phyloP scores from a whole-genome alignment of 176 grass and related monocot genomes.

The Ananas comosus region DNA sequence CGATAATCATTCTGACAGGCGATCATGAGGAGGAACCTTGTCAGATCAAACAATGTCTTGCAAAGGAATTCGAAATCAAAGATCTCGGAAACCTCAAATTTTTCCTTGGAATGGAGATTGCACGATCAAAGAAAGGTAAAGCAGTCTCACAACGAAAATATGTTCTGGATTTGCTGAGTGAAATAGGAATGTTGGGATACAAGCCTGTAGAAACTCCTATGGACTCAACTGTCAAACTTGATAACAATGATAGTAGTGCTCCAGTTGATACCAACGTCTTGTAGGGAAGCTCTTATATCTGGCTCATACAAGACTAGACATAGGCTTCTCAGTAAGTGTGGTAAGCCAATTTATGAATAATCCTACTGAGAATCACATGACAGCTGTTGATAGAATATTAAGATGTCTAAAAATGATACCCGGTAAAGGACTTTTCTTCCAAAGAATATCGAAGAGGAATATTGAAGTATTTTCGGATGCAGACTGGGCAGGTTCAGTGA shows the following conservation, averaged over 20 bases:
- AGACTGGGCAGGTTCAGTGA: background rate
- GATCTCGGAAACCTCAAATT: background rate
- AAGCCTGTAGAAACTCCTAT: background rate
- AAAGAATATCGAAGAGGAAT: background rate
- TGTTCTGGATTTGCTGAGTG: background rate
- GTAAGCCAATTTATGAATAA: slow-evolving; percentile 10
- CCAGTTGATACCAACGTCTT: background rate
- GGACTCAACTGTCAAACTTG: background rate
- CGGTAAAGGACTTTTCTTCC: background rate
- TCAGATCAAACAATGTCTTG: background rate
- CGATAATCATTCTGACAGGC: background rate
- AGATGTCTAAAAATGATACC: background rate
- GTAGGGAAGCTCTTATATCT: slow-evolving; percentile 11
- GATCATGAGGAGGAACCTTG: background rate
- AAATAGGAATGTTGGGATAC: slow-evolving; percentile 1
- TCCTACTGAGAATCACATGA: background rate
- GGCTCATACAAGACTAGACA: slow-evolving; percentile 1
- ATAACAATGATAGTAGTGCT: background rate
- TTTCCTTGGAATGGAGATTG: slow-evolving; percentile 10
- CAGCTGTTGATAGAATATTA: background rate
- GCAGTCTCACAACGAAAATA: slow-evolving; percentile 1
- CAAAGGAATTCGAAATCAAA: slow-evolving; percentile 7
- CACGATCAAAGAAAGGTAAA: background rate
- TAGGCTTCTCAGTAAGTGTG: background rate
- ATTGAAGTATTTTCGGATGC: background rate